Percentiles rank a stretch among this genome's conserved stretches.
These are phyloP conservation scores for Punica granatum DNA, from an alignment of 345 rosid genomes.

Conservation along the genomic window DNA sequence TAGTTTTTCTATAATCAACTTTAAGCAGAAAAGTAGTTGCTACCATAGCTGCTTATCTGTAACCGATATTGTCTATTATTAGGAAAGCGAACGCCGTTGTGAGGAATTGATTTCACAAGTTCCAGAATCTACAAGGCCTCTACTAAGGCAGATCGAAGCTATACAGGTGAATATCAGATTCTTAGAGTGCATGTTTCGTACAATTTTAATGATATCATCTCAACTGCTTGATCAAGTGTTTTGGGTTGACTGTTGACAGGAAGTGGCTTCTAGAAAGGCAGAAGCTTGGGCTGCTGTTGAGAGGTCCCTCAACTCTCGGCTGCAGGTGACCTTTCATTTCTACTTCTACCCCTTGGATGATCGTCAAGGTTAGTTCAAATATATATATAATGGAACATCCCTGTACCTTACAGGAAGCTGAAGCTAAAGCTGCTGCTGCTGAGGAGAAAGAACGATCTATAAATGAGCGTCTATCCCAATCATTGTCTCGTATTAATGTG, in stretches of 20 bases:
- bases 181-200: not conserved
- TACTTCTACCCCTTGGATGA: not conserved
- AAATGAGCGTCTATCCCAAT: constrained; percentile 91
- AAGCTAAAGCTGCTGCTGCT: constrained; percentile 81
- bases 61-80: constrained; percentile 9
- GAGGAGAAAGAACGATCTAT: constrained; percentile 92
- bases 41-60: not conserved
- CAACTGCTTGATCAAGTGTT: not conserved
- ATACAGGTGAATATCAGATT: constrained; percentile 56
- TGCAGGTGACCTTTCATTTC: constrained; percentile 53
- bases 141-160: constrained; percentile 94
- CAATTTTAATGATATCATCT: not conserved
- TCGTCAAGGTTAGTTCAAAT: not conserved
- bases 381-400: not conserved
- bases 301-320: constrained; percentile 77
- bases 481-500: constrained; percentile 89
- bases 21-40: not conserved
- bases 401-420: constrained; percentile 68
- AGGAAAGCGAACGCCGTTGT: constrained; percentile 99
- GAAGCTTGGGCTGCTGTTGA: constrained; percentile 99
- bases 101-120: constrained; percentile 97
- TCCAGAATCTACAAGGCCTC: constrained; percentile 99
- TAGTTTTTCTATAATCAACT: not conserved
- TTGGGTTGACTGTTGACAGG: constrained; percentile 38
- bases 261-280: constrained; percentile 77